Conservation (phyloP, 345 rosid species). For the Carallia pectinifolia region DNA sequence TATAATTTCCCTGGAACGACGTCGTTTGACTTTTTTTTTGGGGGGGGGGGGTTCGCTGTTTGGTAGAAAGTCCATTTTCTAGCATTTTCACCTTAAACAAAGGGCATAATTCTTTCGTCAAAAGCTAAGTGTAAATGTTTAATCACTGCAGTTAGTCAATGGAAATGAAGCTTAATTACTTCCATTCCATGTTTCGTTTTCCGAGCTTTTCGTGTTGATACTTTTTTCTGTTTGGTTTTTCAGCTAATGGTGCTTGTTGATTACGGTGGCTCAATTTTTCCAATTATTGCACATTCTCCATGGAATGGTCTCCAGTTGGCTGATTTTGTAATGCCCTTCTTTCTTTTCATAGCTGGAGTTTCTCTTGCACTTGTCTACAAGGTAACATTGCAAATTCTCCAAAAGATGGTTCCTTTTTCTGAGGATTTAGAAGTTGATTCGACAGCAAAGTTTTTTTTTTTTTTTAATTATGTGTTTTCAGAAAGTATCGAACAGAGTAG, state of each 20-base stretch:
- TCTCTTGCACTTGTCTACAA: conserved; percentile 48
- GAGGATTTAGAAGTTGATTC: too few species aligned
- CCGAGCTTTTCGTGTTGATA: neutral
- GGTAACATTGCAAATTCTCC: conserved; percentile 18
- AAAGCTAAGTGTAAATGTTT: too few species aligned
- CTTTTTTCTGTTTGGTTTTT: neutral
- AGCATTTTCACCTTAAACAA: too few species aligned
- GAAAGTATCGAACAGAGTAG: conserved; percentile 39
- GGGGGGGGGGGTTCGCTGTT: neutral
- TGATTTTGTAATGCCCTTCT: conserved; percentile 52
- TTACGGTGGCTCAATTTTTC: conserved; percentile 40
- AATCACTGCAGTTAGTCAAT: neutral
- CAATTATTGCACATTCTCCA: conserved; percentile 42
- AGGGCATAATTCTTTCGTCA: too few species aligned
- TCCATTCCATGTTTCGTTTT: neutral
- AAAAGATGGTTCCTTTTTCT: too few species aligned
- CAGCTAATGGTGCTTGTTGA: conserved; percentile 48
- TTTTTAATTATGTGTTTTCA: conserved; percentile 8
- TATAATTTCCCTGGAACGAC: neutral
- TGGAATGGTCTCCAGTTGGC: conserved; percentile 50
- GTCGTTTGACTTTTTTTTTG: neutral
- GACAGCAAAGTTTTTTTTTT: neutral
- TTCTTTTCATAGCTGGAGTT: conserved; percentile 44
- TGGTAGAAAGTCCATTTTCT: neutral
- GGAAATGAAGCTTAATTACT: neutral